Evolutionary conservation across 2,329 filamentous ascomycete genomes (phyloP).

Genomic region (Arthrobotrys pseudoclavata): DNA sequence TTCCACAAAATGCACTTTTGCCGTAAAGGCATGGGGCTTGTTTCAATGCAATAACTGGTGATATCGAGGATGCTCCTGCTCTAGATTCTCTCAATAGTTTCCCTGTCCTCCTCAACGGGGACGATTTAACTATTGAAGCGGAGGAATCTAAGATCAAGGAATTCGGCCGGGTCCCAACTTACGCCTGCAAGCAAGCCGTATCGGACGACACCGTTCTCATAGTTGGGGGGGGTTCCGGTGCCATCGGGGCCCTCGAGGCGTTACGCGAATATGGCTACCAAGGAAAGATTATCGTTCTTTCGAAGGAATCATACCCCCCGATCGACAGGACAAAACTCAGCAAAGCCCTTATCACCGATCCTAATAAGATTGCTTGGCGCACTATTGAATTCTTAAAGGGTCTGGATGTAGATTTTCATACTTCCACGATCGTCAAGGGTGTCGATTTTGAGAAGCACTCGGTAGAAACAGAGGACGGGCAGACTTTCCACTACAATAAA

Average conservation of each 20-base stretch:
- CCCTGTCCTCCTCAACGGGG: constrained; percentile 83
- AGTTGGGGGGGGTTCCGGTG: constrained; percentile 86
- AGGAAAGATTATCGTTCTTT: constrained; percentile 84
- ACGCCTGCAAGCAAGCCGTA: constrained; percentile 75
- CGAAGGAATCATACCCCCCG: constrained; percentile 84
- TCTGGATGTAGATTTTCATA: constrained; percentile 72
- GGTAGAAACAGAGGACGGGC: constrained; percentile 80
- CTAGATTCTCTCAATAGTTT: constrained; percentile 88
- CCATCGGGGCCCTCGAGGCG: constrained; percentile 83
- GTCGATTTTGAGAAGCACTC: constrained; percentile 82
- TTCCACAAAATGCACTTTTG: neutral
- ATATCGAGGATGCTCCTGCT: constrained; percentile 94
- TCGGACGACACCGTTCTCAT: constrained; percentile 76
- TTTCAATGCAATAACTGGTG: constrained; percentile 88
- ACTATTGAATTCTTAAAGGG: constrained; percentile 81
- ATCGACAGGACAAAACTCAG: constrained; percentile 96
- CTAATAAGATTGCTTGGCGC: constrained; percentile 81
- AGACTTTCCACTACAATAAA: constrained; percentile 83
- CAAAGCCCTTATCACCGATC: constrained; percentile 88
- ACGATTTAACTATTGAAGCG: constrained; percentile 84
- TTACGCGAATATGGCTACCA: constrained; percentile 84
- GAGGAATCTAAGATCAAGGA: constrained; percentile 83
- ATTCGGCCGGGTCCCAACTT: constrained; percentile 77
- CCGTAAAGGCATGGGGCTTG: constrained; percentile 74
- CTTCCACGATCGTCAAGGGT: constrained; percentile 74